Base-by-base conservation (phyloP, 225 moss, liverwort and hornwort genomes). In the Physcomitrium patens region DNA sequence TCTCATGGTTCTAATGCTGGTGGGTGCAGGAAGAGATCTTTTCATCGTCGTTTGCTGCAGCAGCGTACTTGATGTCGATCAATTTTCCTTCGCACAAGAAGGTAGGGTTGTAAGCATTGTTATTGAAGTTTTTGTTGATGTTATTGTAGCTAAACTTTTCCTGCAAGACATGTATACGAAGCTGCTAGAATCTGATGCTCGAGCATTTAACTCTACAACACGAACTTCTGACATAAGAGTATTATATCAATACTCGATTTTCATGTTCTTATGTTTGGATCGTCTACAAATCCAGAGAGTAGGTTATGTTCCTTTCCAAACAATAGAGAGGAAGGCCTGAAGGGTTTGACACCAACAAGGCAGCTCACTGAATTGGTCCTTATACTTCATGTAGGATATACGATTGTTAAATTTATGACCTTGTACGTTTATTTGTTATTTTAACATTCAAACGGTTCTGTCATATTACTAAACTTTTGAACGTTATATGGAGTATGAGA, bases 21-120 rank as follows among this genome's bases (percentile, higher is more conserved):
- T 64, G 72, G 37, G 68, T 77, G 75, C 90, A 92, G 92, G 90
- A 92, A 47, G 90, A 91, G 63, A 91, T 91, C 24, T 89, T 94
- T 76, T 82, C 94, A 47, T 94, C 87, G 10, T 90, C 87, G n/a
- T 92, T 89, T 71, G 94, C 92, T 18, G 90, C 84, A 54, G 89
- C 84, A 9, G 86, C 86, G 8, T 90, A 90, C 72, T 80, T 94
- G 78, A 86, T 86, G 63, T 89, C 87, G 7, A 84, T 92, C 73
- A 84, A 84, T 67, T 94, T 94, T 73, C 86, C 90, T 68, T 60
- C 85, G 19, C 77, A 87, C 62, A 92, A 92, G 83, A 92, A 92
- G 94, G 94, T 91, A 55, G 27, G 53, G 23, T 63, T 49, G 31
- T 37, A 7, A 7, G 26, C n/a, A 45, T 26, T 58, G 46, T 19